Conservation (phyloP, 2,329 filamentous ascomycete genomes). For the Exophiala phaeomuriformis region DNA sequence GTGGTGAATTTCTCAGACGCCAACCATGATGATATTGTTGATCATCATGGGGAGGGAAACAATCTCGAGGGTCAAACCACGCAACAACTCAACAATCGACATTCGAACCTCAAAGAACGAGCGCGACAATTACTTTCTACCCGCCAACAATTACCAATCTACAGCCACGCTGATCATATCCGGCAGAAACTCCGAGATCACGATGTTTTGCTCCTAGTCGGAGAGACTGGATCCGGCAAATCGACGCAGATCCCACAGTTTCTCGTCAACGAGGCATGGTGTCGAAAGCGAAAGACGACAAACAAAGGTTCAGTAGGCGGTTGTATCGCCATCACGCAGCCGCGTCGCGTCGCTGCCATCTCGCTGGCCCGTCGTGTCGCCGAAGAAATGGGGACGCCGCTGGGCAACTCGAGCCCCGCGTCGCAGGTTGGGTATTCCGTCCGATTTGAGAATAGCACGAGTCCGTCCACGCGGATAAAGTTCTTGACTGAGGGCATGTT, state of each 20-base stretch:
- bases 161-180: constrained; percentile 64
- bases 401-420: constrained; percentile 51
- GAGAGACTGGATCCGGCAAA: constrained; percentile 94
- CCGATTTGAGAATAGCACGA: constrained; percentile 80
- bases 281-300: constrained; percentile 39
- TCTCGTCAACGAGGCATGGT: constrained; percentile 72
- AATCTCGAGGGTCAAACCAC: not conserved
- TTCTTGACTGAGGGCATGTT: constrained; percentile 96
- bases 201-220: constrained; percentile 75
- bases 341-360: constrained; percentile 85
- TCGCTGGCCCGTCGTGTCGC: constrained; percentile 83
- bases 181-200: constrained; percentile 54
- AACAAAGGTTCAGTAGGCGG: constrained; percentile 51
- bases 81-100: not conserved
- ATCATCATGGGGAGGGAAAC: not conserved
- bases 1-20: not conserved
- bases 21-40: not conserved
- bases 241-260: constrained; percentile 96
- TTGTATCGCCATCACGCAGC: constrained; percentile 88
- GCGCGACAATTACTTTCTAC: constrained; percentile 43
- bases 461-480: constrained; percentile 78
- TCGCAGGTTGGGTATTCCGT: constrained; percentile 84
- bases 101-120: constrained; percentile 32
- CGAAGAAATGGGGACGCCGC: constrained; percentile 64
- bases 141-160: constrained; percentile 71